Evolutionary conservation across 768 basidiomycete species (phyloP), one percentile per base, ranked within the genome.

Genomic region (Coprinopsis strossmayeri): DNA sequence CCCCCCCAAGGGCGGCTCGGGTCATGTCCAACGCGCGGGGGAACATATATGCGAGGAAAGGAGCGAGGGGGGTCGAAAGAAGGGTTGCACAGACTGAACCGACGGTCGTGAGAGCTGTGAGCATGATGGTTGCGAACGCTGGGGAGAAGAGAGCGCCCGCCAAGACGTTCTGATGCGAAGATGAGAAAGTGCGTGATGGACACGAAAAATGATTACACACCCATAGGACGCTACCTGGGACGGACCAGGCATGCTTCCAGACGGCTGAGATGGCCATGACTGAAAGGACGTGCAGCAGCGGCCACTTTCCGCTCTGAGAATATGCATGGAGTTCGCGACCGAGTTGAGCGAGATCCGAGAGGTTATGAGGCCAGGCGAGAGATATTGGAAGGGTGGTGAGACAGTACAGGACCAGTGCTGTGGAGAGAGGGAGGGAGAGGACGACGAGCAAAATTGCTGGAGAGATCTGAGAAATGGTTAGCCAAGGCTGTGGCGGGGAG

Each of bases 221-320:
- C 85, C 93, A 84, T 42, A 95, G 75, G 41, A 95, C 91, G 55
- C 90, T 92, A 5, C 94, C 94, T 7, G 94, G 94, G 50, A 97
- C 79, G 51, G 90, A 93, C 94, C 93, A 97, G 2, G 93, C 91
- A 63, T 97, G 94, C 67, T 93, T 96, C 91, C 92, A 97, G 24
- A 91, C 70, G 3, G 90, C 89, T 15, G 87, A 84, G 12, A 93
- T 73, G 32, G 86, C 82, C 57, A 97, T 74, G 43, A 93, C 91
- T 21, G 75, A 81, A 35, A 94, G 63, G 46, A 95, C 88, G 66
- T 95, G 94, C 5, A 76, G 74, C 46, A 81, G 70, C 17, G 84
- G 77, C 2, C 66, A 70, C 25, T 69, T 56, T 10, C 87, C 86
- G 51, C 82, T 82, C 61, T 84, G 84, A 7, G 86, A 80, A 63